Conservation (phyloP, 2,329 filamentous ascomycete genomes). For the Monosporascus sp. region DNA sequence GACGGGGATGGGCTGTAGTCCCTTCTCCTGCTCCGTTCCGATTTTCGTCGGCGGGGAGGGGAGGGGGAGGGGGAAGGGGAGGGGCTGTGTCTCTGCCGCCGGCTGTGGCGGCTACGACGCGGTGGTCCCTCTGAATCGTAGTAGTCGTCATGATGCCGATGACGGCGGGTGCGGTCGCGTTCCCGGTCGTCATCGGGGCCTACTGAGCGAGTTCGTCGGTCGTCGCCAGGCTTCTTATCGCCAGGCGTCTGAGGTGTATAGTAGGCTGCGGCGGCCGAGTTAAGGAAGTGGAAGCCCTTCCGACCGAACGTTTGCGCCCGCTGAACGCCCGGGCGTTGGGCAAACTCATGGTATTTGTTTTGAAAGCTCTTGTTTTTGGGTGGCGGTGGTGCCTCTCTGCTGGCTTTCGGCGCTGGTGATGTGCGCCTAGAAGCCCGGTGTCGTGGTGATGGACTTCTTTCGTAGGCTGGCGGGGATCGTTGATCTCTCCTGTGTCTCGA, state of each 20-base stretch:
- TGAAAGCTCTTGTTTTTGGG: conserved; percentile 7
- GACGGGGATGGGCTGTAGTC: conserved; percentile 4
- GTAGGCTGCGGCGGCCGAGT: conserved; percentile 24
- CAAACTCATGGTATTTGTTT: conserved; percentile 10
- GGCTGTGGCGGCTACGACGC: conserved; percentile 10
- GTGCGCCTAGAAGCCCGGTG: conserved; percentile 4
- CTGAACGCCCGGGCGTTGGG: conserved; percentile 19
- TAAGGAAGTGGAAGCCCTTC: conserved; percentile 19
- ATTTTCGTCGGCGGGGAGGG: conserved; percentile 8
- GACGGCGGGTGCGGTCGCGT: conserved; percentile 2
- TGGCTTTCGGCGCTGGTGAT: conserved; percentile 5
- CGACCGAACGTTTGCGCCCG: conserved; percentile 19
- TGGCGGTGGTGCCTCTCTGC: conserved; percentile 2
- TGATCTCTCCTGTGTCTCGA: conserved; percentile 10
- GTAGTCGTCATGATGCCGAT: background rate
- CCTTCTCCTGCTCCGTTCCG: conserved; percentile 10
- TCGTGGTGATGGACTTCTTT: conserved; percentile 9
- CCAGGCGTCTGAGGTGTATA: conserved; percentile 18
- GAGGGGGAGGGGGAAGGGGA: conserved; percentile 18
- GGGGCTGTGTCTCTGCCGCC: conserved; percentile 15
- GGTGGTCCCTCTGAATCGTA: conserved; percentile 5
- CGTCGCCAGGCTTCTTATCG: conserved; percentile 10
- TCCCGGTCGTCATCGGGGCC: conserved; percentile 12
- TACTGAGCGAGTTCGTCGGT: conserved; percentile 10
- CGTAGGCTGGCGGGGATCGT: conserved; percentile 2